phyloP scores from a whole-genome alignment of 176 grass and related monocot genomes.

The Lolium rigidum region DNA sequence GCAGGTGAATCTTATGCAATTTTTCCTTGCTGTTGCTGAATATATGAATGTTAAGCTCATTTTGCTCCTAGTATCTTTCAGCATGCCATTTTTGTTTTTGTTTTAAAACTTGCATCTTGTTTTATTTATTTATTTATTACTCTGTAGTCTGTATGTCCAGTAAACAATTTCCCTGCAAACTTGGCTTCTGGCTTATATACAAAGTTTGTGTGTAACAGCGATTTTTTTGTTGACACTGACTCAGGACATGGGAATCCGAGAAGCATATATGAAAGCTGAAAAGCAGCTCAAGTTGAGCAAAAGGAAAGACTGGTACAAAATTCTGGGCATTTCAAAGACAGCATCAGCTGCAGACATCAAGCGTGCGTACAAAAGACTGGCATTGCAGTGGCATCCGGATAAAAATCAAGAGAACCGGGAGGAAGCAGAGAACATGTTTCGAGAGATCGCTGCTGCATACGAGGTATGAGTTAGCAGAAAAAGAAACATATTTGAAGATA shows the following conservation, averaged over 20 bases:
- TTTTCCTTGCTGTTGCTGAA: background rate
- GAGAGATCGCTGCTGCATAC: conserved; percentile 91
- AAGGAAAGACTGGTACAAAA: conserved; percentile 97
- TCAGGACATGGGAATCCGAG: conserved; percentile 89
- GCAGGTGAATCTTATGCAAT: conserved; percentile 55
- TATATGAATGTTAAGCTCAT: background rate
- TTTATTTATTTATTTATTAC: no score
- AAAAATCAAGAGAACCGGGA: conserved; percentile 96
- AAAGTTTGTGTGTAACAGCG: background rate
- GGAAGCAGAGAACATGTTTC: conserved; percentile 92
- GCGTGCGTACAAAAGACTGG: conserved; percentile 94
- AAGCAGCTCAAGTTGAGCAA: conserved; percentile 93
- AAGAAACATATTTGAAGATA: background rate
- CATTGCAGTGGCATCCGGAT: conserved; percentile 98
- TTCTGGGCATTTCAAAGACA: conserved; percentile 85
- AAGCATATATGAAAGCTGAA: conserved; percentile 88
- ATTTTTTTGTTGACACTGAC: conserved; percentile 32
- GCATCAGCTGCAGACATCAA: conserved; percentile 86
- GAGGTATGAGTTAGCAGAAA: conserved; percentile 59
- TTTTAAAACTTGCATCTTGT: background rate
- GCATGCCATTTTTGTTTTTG: background rate
- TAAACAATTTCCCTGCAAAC: background rate
- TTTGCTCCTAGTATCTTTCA: background rate
- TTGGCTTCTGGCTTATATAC: background rate
- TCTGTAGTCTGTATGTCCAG: background rate